Evolutionary conservation across 192 early-diverging fungal species (phyloP), one percentile per base, ranked within the genome.

Genomic region (Coemansia sp.): DNA sequence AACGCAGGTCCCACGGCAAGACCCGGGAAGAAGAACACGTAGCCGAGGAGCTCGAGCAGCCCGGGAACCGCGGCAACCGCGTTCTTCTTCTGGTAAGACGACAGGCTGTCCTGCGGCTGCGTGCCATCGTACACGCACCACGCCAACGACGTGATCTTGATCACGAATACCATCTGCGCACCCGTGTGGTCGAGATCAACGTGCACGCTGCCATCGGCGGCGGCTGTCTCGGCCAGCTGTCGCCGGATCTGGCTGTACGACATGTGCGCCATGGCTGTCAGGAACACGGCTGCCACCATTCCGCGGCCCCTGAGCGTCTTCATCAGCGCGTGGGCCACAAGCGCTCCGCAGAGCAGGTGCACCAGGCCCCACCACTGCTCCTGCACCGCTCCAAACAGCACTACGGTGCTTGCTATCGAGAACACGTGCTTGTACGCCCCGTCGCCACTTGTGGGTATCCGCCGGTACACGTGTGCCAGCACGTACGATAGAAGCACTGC

Each of bases 161-260:
- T 95, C n/a, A 94, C 90, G 56, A 96, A 79, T 23, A 97, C 87
- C 97, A 99, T 99, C 77, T 95, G 91, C 3, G 94, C 93, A 12
- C 93, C 92, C 10, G 97, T 93, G 62, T 91, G 85, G 81, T 99
- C 95, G 71, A 94, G 86, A 19, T 76, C 74, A 15, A 85, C 86
- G 61, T 85, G 76, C 11, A 21, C 32, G 48, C 48, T 58, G 2
- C 49, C 47, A 32, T 59, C 57, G 32, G 54, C 54, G 12, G 75
- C 72, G 11, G 74, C 68, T 18, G 53, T 37, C 41, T 75, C 71
- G 62, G 53, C 40, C 66, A 64, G 53, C 60, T 86, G 81, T 23
- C 75, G 71, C 47, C 65, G 65, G 15, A 77, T 64, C 49, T 83
- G 75, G 70, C 81, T 87, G 82, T 86, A 72, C 74, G 81, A 75